These are phyloP conservation scores for Eucalyptus microcorys DNA, from an alignment of 345 rosid species.

Conservation along the genomic window DNA sequence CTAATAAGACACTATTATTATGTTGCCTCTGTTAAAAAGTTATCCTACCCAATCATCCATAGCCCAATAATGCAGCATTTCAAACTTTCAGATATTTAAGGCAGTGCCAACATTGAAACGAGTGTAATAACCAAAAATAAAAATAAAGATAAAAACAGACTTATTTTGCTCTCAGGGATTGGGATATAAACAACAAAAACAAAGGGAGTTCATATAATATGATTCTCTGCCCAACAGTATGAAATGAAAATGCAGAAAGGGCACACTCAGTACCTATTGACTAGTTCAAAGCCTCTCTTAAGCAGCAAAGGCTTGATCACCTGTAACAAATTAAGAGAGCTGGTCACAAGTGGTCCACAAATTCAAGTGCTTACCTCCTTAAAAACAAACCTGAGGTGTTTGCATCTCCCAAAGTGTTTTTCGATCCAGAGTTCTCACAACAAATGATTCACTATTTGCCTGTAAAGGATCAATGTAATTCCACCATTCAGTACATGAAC, in stretches of 20 bases:
- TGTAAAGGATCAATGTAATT: conserved; percentile 3
- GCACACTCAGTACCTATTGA: conserved; percentile 46
- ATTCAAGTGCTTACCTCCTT: neutral
- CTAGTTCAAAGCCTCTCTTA: conserved; percentile 76
- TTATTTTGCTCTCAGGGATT: neutral
- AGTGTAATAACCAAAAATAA: neutral
- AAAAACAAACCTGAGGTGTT: conserved; percentile 70
- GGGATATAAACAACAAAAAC: neutral
- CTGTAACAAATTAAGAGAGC: conserved; percentile 12
- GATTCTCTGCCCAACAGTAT: neutral
- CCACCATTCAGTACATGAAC: neutral
- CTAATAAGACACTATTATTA: neutral
- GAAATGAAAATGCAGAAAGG: neutral
- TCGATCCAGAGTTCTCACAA: conserved; percentile 78
- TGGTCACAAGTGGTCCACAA: neutral
- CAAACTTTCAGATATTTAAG: neutral
- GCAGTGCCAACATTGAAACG: neutral
- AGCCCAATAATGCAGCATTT: neutral
- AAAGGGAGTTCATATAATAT: neutral
- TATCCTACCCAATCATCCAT: neutral
- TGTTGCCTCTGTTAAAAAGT: neutral
- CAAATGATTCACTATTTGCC: conserved; percentile 71
- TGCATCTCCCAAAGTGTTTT: conserved; percentile 98
- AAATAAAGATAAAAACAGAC: neutral
- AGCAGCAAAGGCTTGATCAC: conserved; percentile 77